Percentiles rank a stretch among this genome's conserved stretches.
Conservation (phyloP, 2,329 filamentous ascomycete species). For the Hypoxylon rubiginosum region DNA sequence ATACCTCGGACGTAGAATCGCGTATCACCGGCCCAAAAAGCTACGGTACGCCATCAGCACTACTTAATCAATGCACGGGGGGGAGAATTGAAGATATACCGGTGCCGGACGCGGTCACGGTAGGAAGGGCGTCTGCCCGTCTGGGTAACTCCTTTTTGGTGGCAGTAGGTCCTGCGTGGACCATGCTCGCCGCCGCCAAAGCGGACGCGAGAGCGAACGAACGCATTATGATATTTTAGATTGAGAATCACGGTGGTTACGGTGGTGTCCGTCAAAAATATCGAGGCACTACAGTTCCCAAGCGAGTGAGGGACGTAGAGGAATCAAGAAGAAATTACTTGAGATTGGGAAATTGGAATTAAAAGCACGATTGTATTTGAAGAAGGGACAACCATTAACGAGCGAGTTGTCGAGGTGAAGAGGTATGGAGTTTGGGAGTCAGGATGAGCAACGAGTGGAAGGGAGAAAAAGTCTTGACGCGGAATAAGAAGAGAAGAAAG, state of each 20-base stretch:
- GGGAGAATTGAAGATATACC: constrained; percentile 57
- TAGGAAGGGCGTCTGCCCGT: constrained; percentile 65
- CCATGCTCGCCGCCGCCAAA: constrained; percentile 61
- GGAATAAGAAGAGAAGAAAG: constrained; percentile 32
- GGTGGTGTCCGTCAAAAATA: constrained; percentile 27
- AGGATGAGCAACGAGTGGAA: constrained; percentile 40
- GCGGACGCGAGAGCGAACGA: constrained; percentile 61
- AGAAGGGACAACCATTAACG: constrained; percentile 48
- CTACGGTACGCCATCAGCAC: constrained; percentile 53
- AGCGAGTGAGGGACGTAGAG: constrained; percentile 38
- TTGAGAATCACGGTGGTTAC: constrained; percentile 1
- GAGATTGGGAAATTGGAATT: constrained; percentile 16
- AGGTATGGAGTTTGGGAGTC: constrained; percentile 29
- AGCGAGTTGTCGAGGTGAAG: constrained; percentile 48
- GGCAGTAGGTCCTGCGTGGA: constrained; percentile 63
- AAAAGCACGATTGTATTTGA: constrained; percentile 25
- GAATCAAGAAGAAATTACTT: constrained; percentile 25
- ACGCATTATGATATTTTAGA: constrained; percentile 59
- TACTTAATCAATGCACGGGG: background rate
- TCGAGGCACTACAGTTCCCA: constrained; percentile 32
- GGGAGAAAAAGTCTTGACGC: constrained; percentile 14
- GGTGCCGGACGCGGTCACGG: constrained; percentile 69
- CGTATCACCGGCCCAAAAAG: constrained; percentile 66
- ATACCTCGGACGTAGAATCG: constrained; percentile 73
- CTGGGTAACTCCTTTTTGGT: constrained; percentile 62